phyloP scores from a whole-genome alignment of 768 basidiomycete species.

The Boletales sp. region DNA sequence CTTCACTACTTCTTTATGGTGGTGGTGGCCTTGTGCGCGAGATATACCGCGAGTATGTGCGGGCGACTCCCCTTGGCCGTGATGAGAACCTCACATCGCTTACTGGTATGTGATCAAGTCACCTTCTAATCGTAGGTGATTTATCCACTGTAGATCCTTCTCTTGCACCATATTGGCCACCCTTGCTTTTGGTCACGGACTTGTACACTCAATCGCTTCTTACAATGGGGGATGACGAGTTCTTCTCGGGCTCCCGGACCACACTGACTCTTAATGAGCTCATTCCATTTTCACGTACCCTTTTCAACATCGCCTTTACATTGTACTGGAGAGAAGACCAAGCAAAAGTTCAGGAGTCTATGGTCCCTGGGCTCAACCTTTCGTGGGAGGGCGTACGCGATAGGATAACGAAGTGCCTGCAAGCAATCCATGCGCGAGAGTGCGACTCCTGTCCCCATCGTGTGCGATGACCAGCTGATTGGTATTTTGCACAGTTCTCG shows the following conservation, averaged over 20 bases:
- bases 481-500: constrained; percentile 56
- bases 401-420: constrained; percentile 72
- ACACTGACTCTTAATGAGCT: constrained; percentile 84
- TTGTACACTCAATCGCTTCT: constrained; percentile 81
- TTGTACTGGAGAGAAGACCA: constrained; percentile 62
- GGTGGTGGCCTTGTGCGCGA: constrained; percentile 69
- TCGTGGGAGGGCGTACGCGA: constrained; percentile 71
- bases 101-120: constrained; percentile 33
- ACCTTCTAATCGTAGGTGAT: background rate
- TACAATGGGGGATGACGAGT: constrained; percentile 96
- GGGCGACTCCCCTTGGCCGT: constrained; percentile 58
- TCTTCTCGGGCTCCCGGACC: constrained; percentile 72
- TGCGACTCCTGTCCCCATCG: constrained; percentile 36
- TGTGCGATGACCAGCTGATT: background rate
- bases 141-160: constrained; percentile 38
- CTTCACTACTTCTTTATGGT: constrained; percentile 46
- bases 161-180: constrained; percentile 52
- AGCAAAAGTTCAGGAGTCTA: constrained; percentile 35
- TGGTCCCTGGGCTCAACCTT: constrained; percentile 39
- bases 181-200: constrained; percentile 75
- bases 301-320: constrained; percentile 81
- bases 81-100: constrained; percentile 41
- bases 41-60: constrained; percentile 66
- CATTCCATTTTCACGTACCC: constrained; percentile 63
- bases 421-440: constrained; percentile 87